A percentile compares a stretch with the other conserved stretches of the same genome.
Conservation (phyloP, 495 filamentous ascomycete species). For the Penicillium paradoxum region DNA sequence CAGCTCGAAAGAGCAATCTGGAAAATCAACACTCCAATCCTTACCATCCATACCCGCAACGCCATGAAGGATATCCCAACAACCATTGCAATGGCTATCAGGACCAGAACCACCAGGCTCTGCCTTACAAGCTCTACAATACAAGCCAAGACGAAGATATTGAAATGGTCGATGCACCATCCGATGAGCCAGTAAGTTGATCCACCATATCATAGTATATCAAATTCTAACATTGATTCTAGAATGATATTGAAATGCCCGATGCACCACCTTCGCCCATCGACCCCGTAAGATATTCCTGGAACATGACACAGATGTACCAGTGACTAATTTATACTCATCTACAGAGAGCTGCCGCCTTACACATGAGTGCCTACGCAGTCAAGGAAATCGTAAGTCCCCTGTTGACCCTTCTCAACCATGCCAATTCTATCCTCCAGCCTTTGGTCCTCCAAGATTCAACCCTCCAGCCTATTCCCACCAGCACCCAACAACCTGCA, state of each 20-base stretch:
- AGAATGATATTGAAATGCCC: conserved; percentile 9
- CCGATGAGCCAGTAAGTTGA: conserved; percentile 2
- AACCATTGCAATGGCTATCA: neutral
- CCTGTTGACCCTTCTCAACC: neutral
- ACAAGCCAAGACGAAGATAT: neutral
- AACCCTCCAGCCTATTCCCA: neutral
- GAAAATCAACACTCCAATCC: neutral
- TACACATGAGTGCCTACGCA: neutral
- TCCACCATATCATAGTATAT: neutral
- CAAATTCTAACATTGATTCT: neutral
- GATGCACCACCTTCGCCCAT: conserved; percentile 1
- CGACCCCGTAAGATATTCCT: neutral
- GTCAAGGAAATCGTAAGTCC: neutral
- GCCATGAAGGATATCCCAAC: neutral
- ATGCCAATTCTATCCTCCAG: neutral
- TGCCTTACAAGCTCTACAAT: neutral
- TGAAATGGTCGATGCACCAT: neutral
- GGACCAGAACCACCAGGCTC: neutral
- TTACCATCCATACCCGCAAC: neutral
- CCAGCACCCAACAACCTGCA: neutral
- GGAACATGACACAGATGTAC: neutral
- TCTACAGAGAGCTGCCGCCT: neutral
- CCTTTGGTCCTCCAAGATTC: neutral
- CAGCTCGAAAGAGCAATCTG: neutral
- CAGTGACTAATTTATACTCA: neutral